phyloP scores from a whole-genome alignment of 1,139 yeast genomes.

The Geotrichum australiense region DNA sequence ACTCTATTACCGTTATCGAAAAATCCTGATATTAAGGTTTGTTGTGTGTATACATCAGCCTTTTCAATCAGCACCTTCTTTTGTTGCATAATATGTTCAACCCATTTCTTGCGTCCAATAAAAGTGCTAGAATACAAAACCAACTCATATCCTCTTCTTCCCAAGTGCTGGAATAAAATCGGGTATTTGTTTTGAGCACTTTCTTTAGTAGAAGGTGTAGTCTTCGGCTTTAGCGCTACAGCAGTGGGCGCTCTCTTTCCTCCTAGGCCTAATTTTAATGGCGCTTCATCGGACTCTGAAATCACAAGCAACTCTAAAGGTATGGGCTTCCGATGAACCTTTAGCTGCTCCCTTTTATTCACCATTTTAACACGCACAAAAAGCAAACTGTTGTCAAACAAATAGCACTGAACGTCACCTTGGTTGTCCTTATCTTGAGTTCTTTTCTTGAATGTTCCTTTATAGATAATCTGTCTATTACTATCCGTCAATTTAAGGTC shows the following conservation, averaged over 20 bases:
- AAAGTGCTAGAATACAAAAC: conserved; percentile 59
- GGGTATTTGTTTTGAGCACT: conserved; percentile 40
- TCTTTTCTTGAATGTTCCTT: conserved; percentile 67
- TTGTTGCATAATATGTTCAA: conserved; percentile 73
- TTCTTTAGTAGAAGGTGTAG: conserved; percentile 23
- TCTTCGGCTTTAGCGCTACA: conserved; percentile 39
- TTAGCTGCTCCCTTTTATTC: conserved; percentile 84
- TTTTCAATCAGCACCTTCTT: conserved; percentile 64
- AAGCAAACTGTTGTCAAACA: conserved; percentile 81
- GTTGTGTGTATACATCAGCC: conserved; percentile 73
- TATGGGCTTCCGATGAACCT: conserved; percentile 84
- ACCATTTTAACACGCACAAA: conserved; percentile 82
- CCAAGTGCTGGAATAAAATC: conserved; percentile 46
- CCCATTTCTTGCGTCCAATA: conserved; percentile 71
- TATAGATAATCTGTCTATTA: conserved; percentile 69
- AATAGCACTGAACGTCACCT: conserved; percentile 67
- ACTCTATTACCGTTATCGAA: conserved; percentile 70
- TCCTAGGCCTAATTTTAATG: conserved; percentile 43
- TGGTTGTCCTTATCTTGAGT: conserved; percentile 70
- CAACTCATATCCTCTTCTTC: conserved; percentile 59
- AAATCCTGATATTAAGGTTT: conserved; percentile 57
- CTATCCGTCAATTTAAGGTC: conserved; percentile 80
- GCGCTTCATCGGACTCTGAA: conserved; percentile 72
- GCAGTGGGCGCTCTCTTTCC: conserved; percentile 33
- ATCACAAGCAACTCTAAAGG: conserved; percentile 77